Evolutionary conservation across 257 asterid species (phyloP), one percentile per base, ranked within the genome.

Genomic region (Nicotiana attenuata): DNA sequence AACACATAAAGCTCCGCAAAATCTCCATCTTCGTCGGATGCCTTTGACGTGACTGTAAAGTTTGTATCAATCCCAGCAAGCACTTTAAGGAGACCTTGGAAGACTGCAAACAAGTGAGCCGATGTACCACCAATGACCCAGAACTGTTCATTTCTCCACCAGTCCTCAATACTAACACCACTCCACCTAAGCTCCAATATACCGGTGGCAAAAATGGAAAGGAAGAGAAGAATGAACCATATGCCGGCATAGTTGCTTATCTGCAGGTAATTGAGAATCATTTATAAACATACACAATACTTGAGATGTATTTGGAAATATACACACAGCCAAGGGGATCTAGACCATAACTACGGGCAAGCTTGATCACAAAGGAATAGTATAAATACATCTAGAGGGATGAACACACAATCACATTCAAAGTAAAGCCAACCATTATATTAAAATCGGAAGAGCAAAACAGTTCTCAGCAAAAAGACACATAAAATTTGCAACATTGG

Each of bases 91-190:
- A 95, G 97, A 81, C 99, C 99, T 84, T 95, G 99, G 92, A 95
- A 92, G 29, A 95, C 98, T 0, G 97, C 98, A n/a, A 93, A 91
- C 15, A 95, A 92, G 85, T 95, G 98, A 24, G 99, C 97, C 0
- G 98, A 93, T n/a, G 98, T 93, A 22, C 99, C 99, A 77, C 98
- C 97, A 19, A 93, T 95, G 85, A 95, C 97, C 99, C 99, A 95
- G 73, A 95, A 95, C 81, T 95, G 99, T 82, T 95, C 99, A 68
- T 95, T 95, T 81, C 98, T 92, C 99, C 98, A 95, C 99, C 97
- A 95, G 75, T 93, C 99, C 83, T 93, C 97, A 0, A 95, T 84
- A 10, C 91, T 88, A 26, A 93, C 97, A 31, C 99, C 97, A 50
- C 98, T 86, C 99, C 99, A 95, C 89, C 97, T 85, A 88, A 93